Evolutionary conservation across 768 basidiomycete genomes (phyloP).

Genomic region (Amanita rubescens): DNA sequence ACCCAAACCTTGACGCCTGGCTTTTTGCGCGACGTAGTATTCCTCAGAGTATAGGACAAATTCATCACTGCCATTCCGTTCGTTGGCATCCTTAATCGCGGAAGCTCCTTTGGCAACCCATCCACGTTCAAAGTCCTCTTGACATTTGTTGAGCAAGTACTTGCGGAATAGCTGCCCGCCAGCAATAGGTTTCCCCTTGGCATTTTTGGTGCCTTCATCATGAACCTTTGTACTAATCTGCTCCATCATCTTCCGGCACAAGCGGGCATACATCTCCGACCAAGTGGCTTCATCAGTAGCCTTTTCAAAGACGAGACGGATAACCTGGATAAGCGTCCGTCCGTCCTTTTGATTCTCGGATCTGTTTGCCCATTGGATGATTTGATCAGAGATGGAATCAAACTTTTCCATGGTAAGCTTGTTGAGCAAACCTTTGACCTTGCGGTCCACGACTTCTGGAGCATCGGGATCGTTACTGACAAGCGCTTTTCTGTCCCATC

Average conservation of each 20-base stretch:
- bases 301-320: slow-evolving; percentile 94
- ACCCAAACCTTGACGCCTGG: slow-evolving; percentile 94
- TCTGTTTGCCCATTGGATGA: slow-evolving; percentile 92
- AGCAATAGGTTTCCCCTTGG: slow-evolving; percentile 81
- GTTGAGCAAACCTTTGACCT: slow-evolving; percentile 88
- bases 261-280: slow-evolving; percentile 96
- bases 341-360: slow-evolving; percentile 90
- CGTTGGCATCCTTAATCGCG: slow-evolving; percentile 63
- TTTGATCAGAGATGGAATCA: slow-evolving; percentile 92
- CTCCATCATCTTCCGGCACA: slow-evolving; percentile 96
- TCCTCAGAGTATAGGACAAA: slow-evolving; percentile 87
- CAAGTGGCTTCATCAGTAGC: slow-evolving; percentile 93
- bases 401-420: slow-evolving; percentile 97
- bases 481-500: slow-evolving; percentile 64
- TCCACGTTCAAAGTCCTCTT: slow-evolving; percentile 95
- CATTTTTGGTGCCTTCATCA: slow-evolving; percentile 77
- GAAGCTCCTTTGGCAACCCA: slow-evolving; percentile 81
- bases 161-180: slow-evolving; percentile 96
- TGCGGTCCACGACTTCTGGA: slow-evolving; percentile 84
- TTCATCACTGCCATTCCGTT: slow-evolving; percentile 49
- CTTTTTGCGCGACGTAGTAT: slow-evolving; percentile 94
- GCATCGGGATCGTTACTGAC: slow-evolving; percentile 49
- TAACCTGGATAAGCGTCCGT: slow-evolving; percentile 91
- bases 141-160: slow-evolving; percentile 93
- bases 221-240: slow-evolving; percentile 81